Evolutionary conservation across 169 alveolate genomes (phyloP).

Genomic region (Eimeria sp.): DNA sequence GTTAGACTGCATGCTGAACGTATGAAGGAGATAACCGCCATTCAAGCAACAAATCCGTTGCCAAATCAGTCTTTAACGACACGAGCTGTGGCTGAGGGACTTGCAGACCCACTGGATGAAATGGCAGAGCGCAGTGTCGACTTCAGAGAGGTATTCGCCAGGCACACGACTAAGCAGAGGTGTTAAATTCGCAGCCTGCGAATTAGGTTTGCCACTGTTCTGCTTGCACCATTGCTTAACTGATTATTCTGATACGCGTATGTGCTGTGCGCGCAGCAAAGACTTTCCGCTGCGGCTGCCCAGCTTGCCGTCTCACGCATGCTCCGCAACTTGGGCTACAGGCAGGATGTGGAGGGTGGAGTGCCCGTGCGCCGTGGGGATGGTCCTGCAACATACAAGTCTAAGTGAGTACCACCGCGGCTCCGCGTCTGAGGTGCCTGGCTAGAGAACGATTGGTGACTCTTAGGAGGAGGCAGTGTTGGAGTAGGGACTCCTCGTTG

Average conservation of each 20-base stretch:
- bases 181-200: background rate
- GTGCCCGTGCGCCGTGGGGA: slow-evolving; percentile 75
- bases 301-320: slow-evolving; percentile 73
- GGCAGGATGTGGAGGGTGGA: slow-evolving; percentile 44
- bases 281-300: slow-evolving; percentile 75
- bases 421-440: background rate
- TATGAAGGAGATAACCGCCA: slow-evolving; percentile 50
- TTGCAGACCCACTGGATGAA: slow-evolving; percentile 44
- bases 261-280: slow-evolving; percentile 53
- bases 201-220: background rate
- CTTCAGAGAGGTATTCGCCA: slow-evolving; percentile 42
- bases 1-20: slow-evolving; percentile 68
- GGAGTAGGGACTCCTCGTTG: background rate
- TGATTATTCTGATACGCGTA: background rate
- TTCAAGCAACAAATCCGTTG: slow-evolving; percentile 37
- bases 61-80: slow-evolving; percentile 37
- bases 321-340: slow-evolving; percentile 72
- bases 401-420: slow-evolving; percentile 33
- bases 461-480: background rate
- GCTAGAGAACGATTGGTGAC: background rate
- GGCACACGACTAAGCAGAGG: background rate
- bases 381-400: slow-evolving; percentile 53
- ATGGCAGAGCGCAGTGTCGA: slow-evolving; percentile 74
- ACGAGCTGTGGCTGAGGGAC: slow-evolving; percentile 70
- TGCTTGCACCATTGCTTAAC: background rate